A percentile compares a stretch with the other conserved stretches of the same genome.
Conservation (phyloP, 2,329 filamentous ascomycete species). For the Sporothrix brasiliensis region DNA sequence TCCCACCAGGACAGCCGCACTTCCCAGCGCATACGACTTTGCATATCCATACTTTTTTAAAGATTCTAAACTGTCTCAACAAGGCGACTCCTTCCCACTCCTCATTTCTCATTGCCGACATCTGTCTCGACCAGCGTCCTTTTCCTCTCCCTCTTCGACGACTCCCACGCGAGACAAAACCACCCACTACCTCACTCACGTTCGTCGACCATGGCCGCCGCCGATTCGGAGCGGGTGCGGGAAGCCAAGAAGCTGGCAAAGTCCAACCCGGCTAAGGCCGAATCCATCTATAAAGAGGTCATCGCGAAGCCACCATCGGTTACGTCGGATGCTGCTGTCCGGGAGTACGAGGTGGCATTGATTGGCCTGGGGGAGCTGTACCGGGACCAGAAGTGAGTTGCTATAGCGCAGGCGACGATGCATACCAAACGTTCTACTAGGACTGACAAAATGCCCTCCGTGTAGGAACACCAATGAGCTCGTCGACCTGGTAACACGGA, state of each 20-base stretch:
- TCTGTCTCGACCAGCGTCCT: neutral
- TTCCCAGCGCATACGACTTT: neutral
- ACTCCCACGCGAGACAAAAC: neutral
- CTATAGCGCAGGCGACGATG: neutral
- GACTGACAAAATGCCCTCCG: neutral
- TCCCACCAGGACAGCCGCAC: neutral
- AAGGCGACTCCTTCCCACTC: neutral
- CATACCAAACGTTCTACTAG: constrained; percentile 39
- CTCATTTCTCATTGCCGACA: neutral
- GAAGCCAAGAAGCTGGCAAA: constrained; percentile 86
- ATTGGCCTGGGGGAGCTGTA: constrained; percentile 91
- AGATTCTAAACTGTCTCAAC: neutral
- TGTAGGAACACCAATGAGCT: constrained; percentile 77
- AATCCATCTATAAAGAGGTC: constrained; percentile 86
- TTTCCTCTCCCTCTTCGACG: neutral
- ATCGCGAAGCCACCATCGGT: constrained; percentile 81
- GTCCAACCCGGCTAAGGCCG: constrained; percentile 79
- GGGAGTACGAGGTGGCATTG: constrained; percentile 88
- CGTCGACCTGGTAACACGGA: constrained; percentile 85
- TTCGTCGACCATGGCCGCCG: constrained; percentile 54
- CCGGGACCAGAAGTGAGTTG: constrained; percentile 76
- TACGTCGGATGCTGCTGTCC: constrained; percentile 79
- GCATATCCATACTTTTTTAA: neutral
- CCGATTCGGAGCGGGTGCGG: constrained; percentile 69
- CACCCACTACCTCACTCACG: constrained; percentile 4